Base-by-base conservation (phyloP, 2,329 filamentous ascomycete species). In the Phialophora expanda region DNA sequence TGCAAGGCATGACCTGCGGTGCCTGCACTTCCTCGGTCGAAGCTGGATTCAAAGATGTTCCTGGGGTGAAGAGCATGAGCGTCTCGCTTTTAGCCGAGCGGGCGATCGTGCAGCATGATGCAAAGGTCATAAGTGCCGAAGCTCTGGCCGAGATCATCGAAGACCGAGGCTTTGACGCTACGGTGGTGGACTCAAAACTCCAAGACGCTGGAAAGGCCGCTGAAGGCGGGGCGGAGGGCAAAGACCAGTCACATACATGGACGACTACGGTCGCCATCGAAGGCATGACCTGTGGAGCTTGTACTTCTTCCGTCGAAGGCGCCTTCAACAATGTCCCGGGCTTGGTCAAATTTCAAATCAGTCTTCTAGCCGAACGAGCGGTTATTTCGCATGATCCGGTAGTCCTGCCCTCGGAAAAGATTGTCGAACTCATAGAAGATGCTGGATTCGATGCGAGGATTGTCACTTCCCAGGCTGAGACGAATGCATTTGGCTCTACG, bases 221-320 rank as follows among this genome's bases (percentile, higher is more conserved):
- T 28, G 69, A 74, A 2, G 64, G 41, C 73, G n/a, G 72, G 72
- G 62, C 44, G 73, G n/a, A 73, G 72, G 62, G 64, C 56, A 68
- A 66, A 70, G 70, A 72, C 69, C 57, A 74, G 75, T 68, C 77
- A 71, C 30, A 51, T 5, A 77, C 81, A 68, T 83, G 89, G 64
- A 91, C 87, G 0, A 97, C 93, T 0, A 98, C 93, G 0, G 85
- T 99, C 20, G 88, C 91, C 4, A 91, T 99, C 62, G 92, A 95
- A 71, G 95, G 95, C 58, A 99, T 99, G 95, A 99, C 95, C 1
- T 98, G 95, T 75, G 94, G 94, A 24, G 92, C 95, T 50, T 99
- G 95, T 78, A 98, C 95, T 0, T 94, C 94, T 1, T 93, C 94
- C 5, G 88, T 98, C 1, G 91, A 97, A 74, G 85, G 87, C 58